Conservation (phyloP, 164 flowering plant species). For the Aristolochia californica region DNA sequence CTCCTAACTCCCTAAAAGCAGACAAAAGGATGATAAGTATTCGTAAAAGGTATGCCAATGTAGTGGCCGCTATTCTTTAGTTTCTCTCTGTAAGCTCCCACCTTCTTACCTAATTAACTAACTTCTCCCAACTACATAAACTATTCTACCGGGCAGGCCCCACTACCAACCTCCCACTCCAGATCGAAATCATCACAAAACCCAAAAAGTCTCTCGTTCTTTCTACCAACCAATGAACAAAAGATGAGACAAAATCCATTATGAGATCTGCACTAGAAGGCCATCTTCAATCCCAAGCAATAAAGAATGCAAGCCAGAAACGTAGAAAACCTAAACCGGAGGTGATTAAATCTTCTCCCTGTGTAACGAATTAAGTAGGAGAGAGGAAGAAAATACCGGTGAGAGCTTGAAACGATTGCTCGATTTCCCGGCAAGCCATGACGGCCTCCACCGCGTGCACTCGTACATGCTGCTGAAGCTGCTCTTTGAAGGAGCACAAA, state of each 20-base stretch:
- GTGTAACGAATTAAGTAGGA: background rate
- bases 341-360: too few relatives aligned
- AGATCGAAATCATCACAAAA: background rate
- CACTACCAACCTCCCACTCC: too few relatives aligned
- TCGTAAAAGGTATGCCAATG: too few relatives aligned
- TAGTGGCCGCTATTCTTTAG: too few relatives aligned
- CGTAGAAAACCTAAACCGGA: too few relatives aligned
- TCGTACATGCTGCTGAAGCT: conserved; percentile 85
- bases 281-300: background rate
- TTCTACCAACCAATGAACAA: background rate
- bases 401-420: conserved; percentile 66
- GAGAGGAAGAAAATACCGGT: conserved; percentile 46
- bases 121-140: conserved; percentile 20
- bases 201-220: background rate
- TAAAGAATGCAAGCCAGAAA: too few relatives aligned
- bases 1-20: background rate
- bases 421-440: conserved; percentile 85
- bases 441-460: conserved; percentile 94
- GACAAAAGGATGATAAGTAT: conserved; percentile 6
- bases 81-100: conserved; percentile 14
- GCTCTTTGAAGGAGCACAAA: conserved; percentile 75
- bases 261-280: background rate
- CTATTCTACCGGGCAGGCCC: conserved; percentile 23
- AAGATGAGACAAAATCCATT: background rate
- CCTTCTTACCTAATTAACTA: conserved; percentile 23